phyloP scores from a whole-genome alignment of 2,329 filamentous ascomycete genomes.

The Rhynchosporium secalis region DNA sequence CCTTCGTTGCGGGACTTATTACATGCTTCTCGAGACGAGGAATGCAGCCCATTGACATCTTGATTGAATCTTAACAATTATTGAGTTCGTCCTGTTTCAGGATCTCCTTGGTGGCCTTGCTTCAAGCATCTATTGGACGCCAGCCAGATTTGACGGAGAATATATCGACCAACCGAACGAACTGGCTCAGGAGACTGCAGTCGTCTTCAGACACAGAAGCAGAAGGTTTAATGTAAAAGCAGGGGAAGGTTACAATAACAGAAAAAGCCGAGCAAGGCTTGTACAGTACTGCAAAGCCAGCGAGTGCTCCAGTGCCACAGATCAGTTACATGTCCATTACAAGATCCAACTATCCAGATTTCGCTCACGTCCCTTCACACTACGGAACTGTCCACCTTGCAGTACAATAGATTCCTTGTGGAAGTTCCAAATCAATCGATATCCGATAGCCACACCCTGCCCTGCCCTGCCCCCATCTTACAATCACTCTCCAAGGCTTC shows the following conservation, averaged over 20 bases:
- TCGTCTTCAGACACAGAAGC: conserved; percentile 8
- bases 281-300: neutral
- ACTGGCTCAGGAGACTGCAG: conserved; percentile 5
- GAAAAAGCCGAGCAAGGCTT: neutral
- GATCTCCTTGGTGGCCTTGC: conserved; percentile 23
- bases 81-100: conserved; percentile 23
- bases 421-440: neutral
- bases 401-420: neutral
- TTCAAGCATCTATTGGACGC: conserved; percentile 18
- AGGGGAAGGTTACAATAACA: conserved; percentile 1
- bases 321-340: conserved; percentile 3
- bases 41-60: neutral
- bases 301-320: conserved; percentile 24
- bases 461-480: conserved; percentile 1
- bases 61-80: conserved; percentile 3
- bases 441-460: neutral
- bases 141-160: conserved; percentile 14
- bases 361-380: neutral
- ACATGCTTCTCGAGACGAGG: neutral
- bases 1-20: conserved; percentile 9
- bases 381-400: conserved; percentile 6
- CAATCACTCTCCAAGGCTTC: neutral
- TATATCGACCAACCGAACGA: conserved; percentile 12
- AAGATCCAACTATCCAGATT: neutral
- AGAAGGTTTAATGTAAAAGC: neutral